These are phyloP conservation scores for Xylaria arbuscula DNA, from an alignment of 2,329 filamentous ascomycete genomes.

Conservation along the genomic window DNA sequence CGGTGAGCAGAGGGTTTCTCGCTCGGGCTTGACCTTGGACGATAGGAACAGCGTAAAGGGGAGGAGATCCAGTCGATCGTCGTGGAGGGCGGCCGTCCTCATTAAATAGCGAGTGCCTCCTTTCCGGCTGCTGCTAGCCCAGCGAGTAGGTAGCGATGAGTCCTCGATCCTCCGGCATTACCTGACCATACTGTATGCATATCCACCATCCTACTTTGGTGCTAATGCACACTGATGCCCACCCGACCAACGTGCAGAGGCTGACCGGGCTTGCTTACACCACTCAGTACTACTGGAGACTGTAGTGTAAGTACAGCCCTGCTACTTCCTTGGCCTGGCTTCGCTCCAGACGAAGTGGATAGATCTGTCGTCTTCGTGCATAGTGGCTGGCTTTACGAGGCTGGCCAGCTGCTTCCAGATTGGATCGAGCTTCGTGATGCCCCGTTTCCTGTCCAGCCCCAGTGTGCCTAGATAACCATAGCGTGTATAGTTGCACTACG, in stretches of 20 bases:
- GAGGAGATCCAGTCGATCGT: conserved; percentile 20
- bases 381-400: conserved; percentile 30
- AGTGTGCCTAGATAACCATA: background rate
- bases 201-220: conserved; percentile 31
- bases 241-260: conserved; percentile 1
- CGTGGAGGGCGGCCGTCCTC: conserved; percentile 19
- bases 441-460: conserved; percentile 15
- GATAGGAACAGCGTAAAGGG: conserved; percentile 40
- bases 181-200: conserved; percentile 14
- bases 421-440: conserved; percentile 24
- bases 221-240: conserved; percentile 23
- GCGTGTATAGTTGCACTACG: no score
- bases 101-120: conserved; percentile 34
- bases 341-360: no score
- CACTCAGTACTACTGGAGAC: background rate
- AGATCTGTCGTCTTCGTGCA: conserved; percentile 14
- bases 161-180: conserved; percentile 16
- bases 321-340: no score
- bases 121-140: conserved; percentile 18
- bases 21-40: conserved; percentile 46
- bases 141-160: background rate
- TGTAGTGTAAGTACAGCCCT: no score
- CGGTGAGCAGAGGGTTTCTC: conserved; percentile 52
- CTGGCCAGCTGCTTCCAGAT: conserved; percentile 24
- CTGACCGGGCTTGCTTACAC: background rate